Conservation (phyloP, 306 rosid species). For the Ormosia semicastrata region DNA sequence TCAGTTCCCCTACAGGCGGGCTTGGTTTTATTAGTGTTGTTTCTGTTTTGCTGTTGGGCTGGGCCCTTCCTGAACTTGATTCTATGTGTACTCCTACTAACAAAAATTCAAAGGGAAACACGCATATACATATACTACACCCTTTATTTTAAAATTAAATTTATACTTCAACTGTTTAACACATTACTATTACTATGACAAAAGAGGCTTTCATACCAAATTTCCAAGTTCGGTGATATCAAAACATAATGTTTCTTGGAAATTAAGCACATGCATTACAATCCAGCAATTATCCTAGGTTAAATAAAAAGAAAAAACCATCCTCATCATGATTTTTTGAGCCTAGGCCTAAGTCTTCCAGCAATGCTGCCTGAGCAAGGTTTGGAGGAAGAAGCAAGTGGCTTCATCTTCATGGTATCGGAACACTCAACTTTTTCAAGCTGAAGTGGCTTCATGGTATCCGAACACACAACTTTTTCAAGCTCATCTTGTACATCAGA, state of each 20-base stretch:
- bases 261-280: background rate
- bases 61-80: too few relatives aligned
- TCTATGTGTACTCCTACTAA: too few relatives aligned
- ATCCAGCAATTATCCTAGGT: background rate
- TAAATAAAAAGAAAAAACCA: background rate
- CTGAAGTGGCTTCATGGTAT: background rate
- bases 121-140: background rate
- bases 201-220: slow-evolving; percentile 7
- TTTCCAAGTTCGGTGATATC: slow-evolving; percentile 7
- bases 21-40: too few relatives aligned
- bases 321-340: slow-evolving; percentile 26
- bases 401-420: slow-evolving; percentile 21
- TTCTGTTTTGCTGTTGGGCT: background rate
- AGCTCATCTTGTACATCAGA: slow-evolving; percentile 23
- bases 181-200: background rate
- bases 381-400: slow-evolving; percentile 26
- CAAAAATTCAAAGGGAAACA: background rate
- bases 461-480: slow-evolving; percentile 22
- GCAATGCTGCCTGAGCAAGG: slow-evolving; percentile 36
- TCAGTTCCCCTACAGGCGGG: too few relatives aligned
- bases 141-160: background rate
- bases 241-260: slow-evolving; percentile 11
- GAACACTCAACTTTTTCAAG: slow-evolving; percentile 8
- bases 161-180: background rate
- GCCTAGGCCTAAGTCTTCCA: slow-evolving; percentile 59